Evolutionary conservation across 495 filamentous ascomycete genomes (phyloP).

Genomic region (Penicillium arizonense): DNA sequence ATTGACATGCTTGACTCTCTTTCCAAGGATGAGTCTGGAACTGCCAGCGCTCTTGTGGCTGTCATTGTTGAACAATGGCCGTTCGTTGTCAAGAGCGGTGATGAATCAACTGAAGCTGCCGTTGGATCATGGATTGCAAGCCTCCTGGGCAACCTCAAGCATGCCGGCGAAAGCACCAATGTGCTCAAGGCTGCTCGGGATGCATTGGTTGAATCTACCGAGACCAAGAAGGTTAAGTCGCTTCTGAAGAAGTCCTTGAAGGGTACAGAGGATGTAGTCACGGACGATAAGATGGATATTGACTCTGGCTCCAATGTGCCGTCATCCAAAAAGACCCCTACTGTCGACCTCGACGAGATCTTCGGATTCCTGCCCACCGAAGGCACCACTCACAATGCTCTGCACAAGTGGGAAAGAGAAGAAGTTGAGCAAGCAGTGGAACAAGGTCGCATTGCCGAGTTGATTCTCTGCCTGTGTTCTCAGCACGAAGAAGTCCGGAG

Average conservation of each 20-base stretch:
- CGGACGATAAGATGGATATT: constrained; percentile 22
- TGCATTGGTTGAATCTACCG: constrained; percentile 32
- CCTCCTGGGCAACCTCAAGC: constrained; percentile 44
- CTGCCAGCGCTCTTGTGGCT: constrained; percentile 56
- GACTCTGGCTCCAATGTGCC: constrained; percentile 10
- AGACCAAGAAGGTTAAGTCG: constrained; percentile 37
- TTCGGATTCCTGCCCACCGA: constrained; percentile 41
- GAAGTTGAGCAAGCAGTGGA: constrained; percentile 72
- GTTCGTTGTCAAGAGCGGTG: constrained; percentile 55
- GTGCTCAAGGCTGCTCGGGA: constrained; percentile 43
- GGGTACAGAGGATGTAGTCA: constrained; percentile 22
- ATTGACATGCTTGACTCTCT: constrained; percentile 45
- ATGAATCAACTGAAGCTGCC: constrained; percentile 31
- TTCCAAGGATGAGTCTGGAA: constrained; percentile 34
- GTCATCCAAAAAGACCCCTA: constrained; percentile 7
- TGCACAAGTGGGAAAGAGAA: constrained; percentile 68
- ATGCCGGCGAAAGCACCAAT: constrained; percentile 40
- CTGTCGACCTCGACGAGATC: constrained; percentile 37
- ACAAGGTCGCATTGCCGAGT: constrained; percentile 62
- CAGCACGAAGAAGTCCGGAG: constrained; percentile 68
- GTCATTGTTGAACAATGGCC: constrained; percentile 75
- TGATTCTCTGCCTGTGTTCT: constrained; percentile 75
- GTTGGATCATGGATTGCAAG: constrained; percentile 56
- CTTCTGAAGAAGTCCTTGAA: constrained; percentile 43
- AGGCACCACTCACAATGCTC: constrained; percentile 38